Evolutionary conservation across 495 filamentous ascomycete species (phyloP).

Genomic region (Penicillium maclennaniae): DNA sequence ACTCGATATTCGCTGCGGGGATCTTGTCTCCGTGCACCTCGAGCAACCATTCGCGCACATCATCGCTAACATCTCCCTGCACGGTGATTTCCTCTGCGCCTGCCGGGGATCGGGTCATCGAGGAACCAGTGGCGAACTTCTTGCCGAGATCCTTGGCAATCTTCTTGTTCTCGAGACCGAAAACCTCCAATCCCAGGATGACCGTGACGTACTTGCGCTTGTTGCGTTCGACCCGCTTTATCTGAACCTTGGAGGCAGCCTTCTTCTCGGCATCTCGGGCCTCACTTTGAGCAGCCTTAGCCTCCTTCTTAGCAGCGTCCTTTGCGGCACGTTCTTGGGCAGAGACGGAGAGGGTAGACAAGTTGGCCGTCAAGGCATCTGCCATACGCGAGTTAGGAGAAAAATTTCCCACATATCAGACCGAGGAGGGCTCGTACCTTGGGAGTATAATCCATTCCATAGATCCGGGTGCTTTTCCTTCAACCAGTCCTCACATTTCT

Average conservation of each 20-base stretch:
- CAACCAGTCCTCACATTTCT: constrained; percentile 96
- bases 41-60: constrained; percentile 84
- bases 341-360: constrained; percentile 79
- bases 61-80: constrained; percentile 93
- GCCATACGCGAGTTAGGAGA: not conserved
- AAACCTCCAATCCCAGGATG: constrained; percentile 81
- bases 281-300: constrained; percentile 82
- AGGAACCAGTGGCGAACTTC: constrained; percentile 81
- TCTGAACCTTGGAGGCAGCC: constrained; percentile 74
- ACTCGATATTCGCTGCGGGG: constrained; percentile 90
- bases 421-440: constrained; percentile 50
- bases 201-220: constrained; percentile 96
- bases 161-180: constrained; percentile 91
- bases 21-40: constrained; percentile 78
- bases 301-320: constrained; percentile 91
- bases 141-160: constrained; percentile 50
- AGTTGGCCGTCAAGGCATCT: constrained; percentile 80
- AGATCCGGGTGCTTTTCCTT: constrained; percentile 67
- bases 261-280: constrained; percentile 72
- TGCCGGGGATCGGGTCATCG: constrained; percentile 80
- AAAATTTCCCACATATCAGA: not conserved
- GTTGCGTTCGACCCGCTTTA: constrained; percentile 96
- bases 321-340: constrained; percentile 90
- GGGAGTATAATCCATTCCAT: constrained; percentile 76
- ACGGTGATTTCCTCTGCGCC: constrained; percentile 96